Evolutionary conservation across 805 yeast genomes (phyloP).

Genomic region (Ogataea allantospora): DNA sequence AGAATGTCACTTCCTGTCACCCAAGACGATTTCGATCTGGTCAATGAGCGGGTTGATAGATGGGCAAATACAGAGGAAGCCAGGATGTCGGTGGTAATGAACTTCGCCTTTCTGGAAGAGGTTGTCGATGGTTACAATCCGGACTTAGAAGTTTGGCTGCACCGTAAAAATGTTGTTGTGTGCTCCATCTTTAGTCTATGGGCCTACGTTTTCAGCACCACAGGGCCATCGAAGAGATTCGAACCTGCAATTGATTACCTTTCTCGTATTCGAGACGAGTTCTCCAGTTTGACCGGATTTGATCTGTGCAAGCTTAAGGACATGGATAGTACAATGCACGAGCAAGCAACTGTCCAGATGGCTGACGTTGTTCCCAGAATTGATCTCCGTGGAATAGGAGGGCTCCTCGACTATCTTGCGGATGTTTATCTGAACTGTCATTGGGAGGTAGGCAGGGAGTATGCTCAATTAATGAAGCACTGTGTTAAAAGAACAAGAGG

Average conservation of each 20-base stretch:
- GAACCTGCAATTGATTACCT: background rate
- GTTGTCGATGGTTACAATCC: conserved; percentile 43
- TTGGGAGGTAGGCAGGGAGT: too few species aligned
- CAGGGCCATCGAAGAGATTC: conserved; percentile 44
- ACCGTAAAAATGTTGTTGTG: conserved; percentile 37
- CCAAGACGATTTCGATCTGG: conserved; percentile 47
- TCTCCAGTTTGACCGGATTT: background rate
- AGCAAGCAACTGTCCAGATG: too few species aligned
- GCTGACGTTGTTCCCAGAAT: too few species aligned
- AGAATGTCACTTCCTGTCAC: conserved; percentile 63
- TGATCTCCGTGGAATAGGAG: too few species aligned
- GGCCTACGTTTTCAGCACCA: conserved; percentile 43
- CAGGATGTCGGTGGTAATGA: conserved; percentile 49
- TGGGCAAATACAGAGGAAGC: conserved; percentile 48
- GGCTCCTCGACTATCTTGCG: too few species aligned
- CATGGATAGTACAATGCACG: too few species aligned
- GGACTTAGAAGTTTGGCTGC: conserved; percentile 28
- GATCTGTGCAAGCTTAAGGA: background rate
- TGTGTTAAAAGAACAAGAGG: too few species aligned
- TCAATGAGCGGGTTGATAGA: conserved; percentile 43
- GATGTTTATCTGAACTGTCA: too few species aligned
- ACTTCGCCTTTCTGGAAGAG: conserved; percentile 53
- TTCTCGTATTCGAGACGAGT: background rate
- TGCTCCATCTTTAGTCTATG: conserved; percentile 41
- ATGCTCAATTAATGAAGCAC: too few species aligned